phyloP scores from a whole-genome alignment of 2,329 filamentous ascomycete species.

The Fusarium guadeloupense region DNA sequence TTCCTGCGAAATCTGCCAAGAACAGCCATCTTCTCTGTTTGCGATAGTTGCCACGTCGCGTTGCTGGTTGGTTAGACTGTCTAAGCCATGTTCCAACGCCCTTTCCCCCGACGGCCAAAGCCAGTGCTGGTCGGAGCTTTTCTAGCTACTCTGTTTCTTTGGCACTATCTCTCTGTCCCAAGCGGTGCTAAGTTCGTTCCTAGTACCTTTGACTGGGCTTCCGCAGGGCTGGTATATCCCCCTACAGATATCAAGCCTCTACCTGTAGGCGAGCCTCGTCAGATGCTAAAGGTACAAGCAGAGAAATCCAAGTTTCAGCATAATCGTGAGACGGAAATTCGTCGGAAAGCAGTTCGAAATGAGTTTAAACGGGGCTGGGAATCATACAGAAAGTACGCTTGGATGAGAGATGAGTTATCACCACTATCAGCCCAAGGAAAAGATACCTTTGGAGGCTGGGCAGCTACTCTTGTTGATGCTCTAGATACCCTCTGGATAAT shows the following conservation, averaged over 20 bases:
- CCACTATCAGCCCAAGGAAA: slow-evolving; percentile 58
- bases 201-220: slow-evolving; percentile 47
- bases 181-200: slow-evolving; percentile 30
- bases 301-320: slow-evolving; percentile 34
- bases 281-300: slow-evolving; percentile 47
- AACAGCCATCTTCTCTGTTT: neutral
- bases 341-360: slow-evolving; percentile 52
- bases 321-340: slow-evolving; percentile 32
- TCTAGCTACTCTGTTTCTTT: neutral
- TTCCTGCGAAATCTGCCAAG: neutral
- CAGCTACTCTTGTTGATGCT: slow-evolving; percentile 67
- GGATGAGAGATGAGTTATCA: slow-evolving; percentile 62
- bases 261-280: slow-evolving; percentile 39
- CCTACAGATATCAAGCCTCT: slow-evolving; percentile 46
- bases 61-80: neutral
- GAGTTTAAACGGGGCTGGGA: slow-evolving; percentile 58
- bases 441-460: slow-evolving; percentile 64
- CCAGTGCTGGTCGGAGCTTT: slow-evolving; percentile 1
- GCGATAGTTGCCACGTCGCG: neutral
- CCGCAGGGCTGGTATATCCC: slow-evolving; percentile 41
- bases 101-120: neutral
- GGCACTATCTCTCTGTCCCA: slow-evolving; percentile 4
- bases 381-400: slow-evolving; percentile 62
- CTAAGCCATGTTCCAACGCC: slow-evolving; percentile 2
- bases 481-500: slow-evolving; percentile 72